Evolutionary conservation across 2,329 filamentous ascomycete genomes (phyloP), one percentile per base, ranked within the genome.

Genomic region (Xylaria multiplex): DNA sequence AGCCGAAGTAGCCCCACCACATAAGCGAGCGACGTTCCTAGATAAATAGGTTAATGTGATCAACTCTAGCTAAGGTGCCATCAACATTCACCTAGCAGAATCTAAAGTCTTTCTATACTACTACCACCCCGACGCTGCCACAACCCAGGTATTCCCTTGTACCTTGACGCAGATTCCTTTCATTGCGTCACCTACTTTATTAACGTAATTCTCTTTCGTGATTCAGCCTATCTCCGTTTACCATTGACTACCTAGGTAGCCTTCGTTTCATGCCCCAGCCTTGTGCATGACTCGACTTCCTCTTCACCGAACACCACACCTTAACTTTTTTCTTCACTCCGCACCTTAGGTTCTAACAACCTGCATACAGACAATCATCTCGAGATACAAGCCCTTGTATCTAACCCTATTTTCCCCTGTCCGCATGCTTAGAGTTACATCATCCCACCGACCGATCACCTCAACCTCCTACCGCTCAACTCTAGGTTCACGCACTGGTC

Each of bases 261-360:
- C 42, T 19, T 27, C n/a, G n/a, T 22, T 43, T 5, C 22, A 49
- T 19, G 4, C 14, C n/a, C 30, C 6, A 16, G 8, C 8, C 13
- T 42, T 6, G 19, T 35, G n/a, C 30, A 48, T 14, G 30, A 22
- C 16, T 32, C 24, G 43, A 40, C 45, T 19, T 42, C 16, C 14
- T 35, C 59, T 59, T 64, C 19, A 32, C 22, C 48, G 19, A 9
- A 14, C 53, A 58, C 37, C 45, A 53, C 37, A 46, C 54, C 22
- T 32, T 35, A 32, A n/a, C 19, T 48, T 8, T 22, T 22, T 32
- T 43, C 55, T 16, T 53, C 14, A 16, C 16, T 35, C 24, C 32
- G 19, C 2, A 9, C 16, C 30, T 13, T 53, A 11, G 22, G 37
- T 37, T 40, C 30, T 22, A 2, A 19, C 7, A n/a, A 11, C 5